Percentiles rank a stretch among this genome's conserved stretches.
These are phyloP conservation scores for Carallia pectinifolia DNA, from an alignment of 345 rosid species.

Conservation along the genomic window DNA sequence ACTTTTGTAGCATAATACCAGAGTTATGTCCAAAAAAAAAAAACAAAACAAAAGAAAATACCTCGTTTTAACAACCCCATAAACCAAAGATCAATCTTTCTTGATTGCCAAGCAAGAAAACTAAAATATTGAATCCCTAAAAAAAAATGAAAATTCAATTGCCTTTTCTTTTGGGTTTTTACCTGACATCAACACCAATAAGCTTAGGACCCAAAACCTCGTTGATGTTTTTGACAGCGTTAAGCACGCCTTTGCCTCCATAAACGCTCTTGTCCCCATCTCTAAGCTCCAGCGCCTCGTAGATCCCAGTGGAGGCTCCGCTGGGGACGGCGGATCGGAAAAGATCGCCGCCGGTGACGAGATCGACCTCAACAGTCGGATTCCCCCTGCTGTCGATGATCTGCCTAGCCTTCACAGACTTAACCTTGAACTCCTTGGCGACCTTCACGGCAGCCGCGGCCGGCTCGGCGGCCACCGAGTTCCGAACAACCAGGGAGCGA, in stretches of 20 bases:
- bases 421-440: slow-evolving; percentile 52
- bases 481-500: slow-evolving; percentile 43
- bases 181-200: slow-evolving; percentile 91
- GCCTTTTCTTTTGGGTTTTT: background rate
- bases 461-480: slow-evolving; percentile 50
- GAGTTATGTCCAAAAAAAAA: background rate
- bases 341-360: slow-evolving; percentile 68
- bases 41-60: background rate
- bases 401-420: slow-evolving; percentile 88
- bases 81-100: too few relatives aligned
- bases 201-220: slow-evolving; percentile 83
- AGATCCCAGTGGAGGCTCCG: slow-evolving; percentile 98
- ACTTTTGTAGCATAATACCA: too few relatives aligned
- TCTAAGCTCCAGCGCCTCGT: slow-evolving; percentile 92
- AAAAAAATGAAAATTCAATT: background rate
- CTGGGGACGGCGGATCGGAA: slow-evolving; percentile 96
- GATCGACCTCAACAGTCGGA: slow-evolving; percentile 97
- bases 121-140: too few relatives aligned
- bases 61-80: too few relatives aligned
- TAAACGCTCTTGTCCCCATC: slow-evolving; percentile 81
- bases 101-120: too few relatives aligned
- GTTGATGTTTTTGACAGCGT: slow-evolving; percentile 72
- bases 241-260: slow-evolving; percentile 92
- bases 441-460: slow-evolving; percentile 15
- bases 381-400: slow-evolving; percentile 97